Percentiles rank a stretch among this genome's conserved stretches.
These are phyloP conservation scores for Odontarrhena argentea DNA, from an alignment of 345 rosid genomes.

Conservation along the genomic window DNA sequence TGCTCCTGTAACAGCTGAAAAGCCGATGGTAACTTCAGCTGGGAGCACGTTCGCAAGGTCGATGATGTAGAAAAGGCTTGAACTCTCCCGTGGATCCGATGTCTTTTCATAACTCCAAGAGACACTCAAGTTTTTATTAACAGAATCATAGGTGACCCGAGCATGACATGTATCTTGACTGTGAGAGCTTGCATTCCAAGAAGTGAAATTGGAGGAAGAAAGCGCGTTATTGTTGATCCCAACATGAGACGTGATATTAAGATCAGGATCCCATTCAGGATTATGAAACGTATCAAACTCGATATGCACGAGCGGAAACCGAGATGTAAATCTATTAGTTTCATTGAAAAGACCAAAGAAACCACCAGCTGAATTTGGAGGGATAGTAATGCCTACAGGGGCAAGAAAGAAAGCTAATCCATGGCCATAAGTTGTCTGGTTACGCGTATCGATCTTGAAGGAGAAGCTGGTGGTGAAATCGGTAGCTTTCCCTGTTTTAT, in stretches of 20 bases:
- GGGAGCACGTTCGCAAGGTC: constrained; percentile 17
- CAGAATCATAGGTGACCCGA: constrained; percentile 35
- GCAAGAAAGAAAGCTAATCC: constrained; percentile 39
- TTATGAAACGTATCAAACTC: constrained; percentile 41
- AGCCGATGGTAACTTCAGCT: neutral
- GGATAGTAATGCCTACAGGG: constrained; percentile 34
- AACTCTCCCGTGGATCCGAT: neutral
- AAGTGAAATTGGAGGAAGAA: constrained; percentile 10
- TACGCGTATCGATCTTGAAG: constrained; percentile 5
- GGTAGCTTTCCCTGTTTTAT: constrained; percentile 16
- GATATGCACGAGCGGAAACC: constrained; percentile 30
- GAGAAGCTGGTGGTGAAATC: constrained; percentile 32
- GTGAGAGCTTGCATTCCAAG: constrained; percentile 44
- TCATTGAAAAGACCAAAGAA: constrained; percentile 41
- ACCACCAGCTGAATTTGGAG: constrained; percentile 39
- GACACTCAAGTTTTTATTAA: constrained; percentile 43
- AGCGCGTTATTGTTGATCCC: constrained; percentile 41
- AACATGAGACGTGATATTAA: constrained; percentile 24
- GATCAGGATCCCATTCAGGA: constrained; percentile 35
- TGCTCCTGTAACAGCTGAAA: too few species aligned
- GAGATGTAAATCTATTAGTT: neutral
- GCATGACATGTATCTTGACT: constrained; percentile 34
- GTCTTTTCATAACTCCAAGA: constrained; percentile 31
- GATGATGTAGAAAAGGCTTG: constrained; percentile 21
- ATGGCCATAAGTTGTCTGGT: constrained; percentile 12